These are phyloP conservation scores for Pontederia crassipes DNA, from an alignment of 176 grass and related monocot species.

Conservation along the genomic window DNA sequence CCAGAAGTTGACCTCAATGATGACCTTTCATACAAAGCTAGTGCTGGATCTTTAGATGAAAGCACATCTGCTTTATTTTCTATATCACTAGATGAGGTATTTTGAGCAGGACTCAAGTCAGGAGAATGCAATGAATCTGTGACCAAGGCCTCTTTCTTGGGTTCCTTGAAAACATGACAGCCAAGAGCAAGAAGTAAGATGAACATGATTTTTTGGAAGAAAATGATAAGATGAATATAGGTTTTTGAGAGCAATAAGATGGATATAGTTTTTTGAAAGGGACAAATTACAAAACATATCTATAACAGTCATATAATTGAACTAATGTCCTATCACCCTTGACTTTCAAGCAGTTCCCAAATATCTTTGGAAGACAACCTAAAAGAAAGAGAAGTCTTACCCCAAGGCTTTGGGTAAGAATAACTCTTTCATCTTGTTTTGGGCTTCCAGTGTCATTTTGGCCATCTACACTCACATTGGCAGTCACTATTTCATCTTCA, in stretches of 20 bases:
- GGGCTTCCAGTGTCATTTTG: constrained; percentile 28
- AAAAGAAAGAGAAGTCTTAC: constrained; percentile 29
- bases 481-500: constrained; percentile 29
- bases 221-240: too few species aligned
- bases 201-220: too few species aligned
- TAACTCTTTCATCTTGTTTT: constrained; percentile 25
- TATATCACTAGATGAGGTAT: constrained; percentile 30
- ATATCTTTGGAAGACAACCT: constrained; percentile 9
- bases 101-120: constrained; percentile 27
- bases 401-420: constrained; percentile 34
- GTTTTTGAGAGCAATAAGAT: too few species aligned
- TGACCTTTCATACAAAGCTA: constrained; percentile 70
- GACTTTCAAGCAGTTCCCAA: too few species aligned
- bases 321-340: too few species aligned
- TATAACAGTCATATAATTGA: too few species aligned
- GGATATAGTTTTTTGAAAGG: too few species aligned
- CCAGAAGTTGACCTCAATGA: constrained; percentile 28
- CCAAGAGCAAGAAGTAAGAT: too few species aligned
- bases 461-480: constrained; percentile 38
- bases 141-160: constrained; percentile 32
- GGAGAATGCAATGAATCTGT: constrained; percentile 25
- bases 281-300: too few species aligned
- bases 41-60: constrained; percentile 62
- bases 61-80: constrained; percentile 34
- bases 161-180: constrained; percentile 17